Percentiles rank a stretch among this genome's conserved stretches.
Evolutionary conservation across 139 green algal genomes (phyloP).

Genomic region (Chlorella sp.): DNA sequence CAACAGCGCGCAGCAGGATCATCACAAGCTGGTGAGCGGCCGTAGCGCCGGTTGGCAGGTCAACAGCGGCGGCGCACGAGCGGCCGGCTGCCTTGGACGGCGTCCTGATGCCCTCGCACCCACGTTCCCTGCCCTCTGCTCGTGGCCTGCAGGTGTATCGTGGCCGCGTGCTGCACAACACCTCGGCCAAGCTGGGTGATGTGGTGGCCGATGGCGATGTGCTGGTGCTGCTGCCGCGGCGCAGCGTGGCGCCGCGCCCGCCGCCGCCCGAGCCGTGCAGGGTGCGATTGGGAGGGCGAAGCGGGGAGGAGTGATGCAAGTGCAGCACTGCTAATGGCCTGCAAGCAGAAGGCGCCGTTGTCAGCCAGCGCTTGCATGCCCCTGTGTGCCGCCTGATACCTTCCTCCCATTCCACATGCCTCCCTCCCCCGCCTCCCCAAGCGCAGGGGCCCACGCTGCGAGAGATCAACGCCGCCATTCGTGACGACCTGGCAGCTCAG

Average conservation of each 20-base stretch:
- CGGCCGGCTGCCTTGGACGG: not conserved
- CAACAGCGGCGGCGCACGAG: too few species aligned
- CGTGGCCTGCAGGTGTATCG: constrained; percentile 10
- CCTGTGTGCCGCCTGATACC: not conserved
- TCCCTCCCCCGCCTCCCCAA: not conserved
- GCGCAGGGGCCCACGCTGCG: constrained; percentile 5
- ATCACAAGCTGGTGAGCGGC: not conserved
- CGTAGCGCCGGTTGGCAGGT: too few species aligned
- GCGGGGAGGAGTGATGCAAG: too few species aligned
- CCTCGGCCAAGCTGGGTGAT: not conserved
- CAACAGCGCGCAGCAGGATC: not conserved
- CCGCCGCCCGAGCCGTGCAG: not conserved
- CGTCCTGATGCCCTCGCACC: too few species aligned
- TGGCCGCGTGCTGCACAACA: not conserved
- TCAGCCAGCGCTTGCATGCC: too few species aligned
- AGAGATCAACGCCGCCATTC: constrained; percentile 35
- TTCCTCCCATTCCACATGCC: too few species aligned
- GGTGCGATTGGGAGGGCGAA: not conserved
- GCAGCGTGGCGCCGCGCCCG: not conserved
- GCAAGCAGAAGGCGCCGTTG: too few species aligned
- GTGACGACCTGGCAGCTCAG: constrained; percentile 1
- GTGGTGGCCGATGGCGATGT: not conserved
- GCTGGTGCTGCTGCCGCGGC: constrained; percentile 25
- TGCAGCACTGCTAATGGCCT: too few species aligned
- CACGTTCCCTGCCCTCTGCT: not conserved